Conservation (phyloP, 805 yeast genomes). For the Maudiozyma bulderi region DNA sequence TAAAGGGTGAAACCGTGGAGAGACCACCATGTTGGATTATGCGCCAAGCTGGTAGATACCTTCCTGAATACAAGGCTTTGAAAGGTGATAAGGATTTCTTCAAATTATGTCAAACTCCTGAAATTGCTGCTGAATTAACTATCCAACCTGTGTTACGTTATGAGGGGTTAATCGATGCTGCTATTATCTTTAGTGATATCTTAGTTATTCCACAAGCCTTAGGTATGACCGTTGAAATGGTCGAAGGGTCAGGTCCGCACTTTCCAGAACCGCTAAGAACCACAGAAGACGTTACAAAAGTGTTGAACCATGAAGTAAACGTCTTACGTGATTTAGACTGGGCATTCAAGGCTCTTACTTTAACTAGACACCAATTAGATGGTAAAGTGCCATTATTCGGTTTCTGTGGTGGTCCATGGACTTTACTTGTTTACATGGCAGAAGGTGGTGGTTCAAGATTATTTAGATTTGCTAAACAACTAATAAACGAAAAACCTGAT, state of each 20-base stretch:
- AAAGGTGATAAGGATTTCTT: constrained; percentile 83
- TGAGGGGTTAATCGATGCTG: constrained; percentile 87
- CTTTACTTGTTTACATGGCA: constrained; percentile 89
- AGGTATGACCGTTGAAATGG: constrained; percentile 92
- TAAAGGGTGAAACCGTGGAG: constrained; percentile 81
- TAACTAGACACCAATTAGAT: constrained; percentile 74
- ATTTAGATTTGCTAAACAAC: constrained; percentile 83
- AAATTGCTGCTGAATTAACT: constrained; percentile 85
- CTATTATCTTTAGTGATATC: constrained; percentile 92
- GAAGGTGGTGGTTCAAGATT: constrained; percentile 95
- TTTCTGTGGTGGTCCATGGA: constrained; percentile 98
- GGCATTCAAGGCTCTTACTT: constrained; percentile 90
- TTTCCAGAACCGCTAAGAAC: constrained; percentile 80
- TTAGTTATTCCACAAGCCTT: constrained; percentile 95
- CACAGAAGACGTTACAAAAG: constrained; percentile 53
- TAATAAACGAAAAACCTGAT: constrained; percentile 77
- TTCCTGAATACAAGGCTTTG: constrained; percentile 83
- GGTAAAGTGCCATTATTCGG: constrained; percentile 94
- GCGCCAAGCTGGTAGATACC: constrained; percentile 96
- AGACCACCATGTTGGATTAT: constrained; percentile 97
- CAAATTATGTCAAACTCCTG: constrained; percentile 91
- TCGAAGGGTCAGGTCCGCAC: constrained; percentile 90
- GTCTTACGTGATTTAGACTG: constrained; percentile 73
- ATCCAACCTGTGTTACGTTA: constrained; percentile 91
- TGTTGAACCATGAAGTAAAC: constrained; percentile 53